Evolutionary conservation across 2,329 filamentous ascomycete species (phyloP).

Genomic region (Teratosphaeria pseudoeucalypti): DNA sequence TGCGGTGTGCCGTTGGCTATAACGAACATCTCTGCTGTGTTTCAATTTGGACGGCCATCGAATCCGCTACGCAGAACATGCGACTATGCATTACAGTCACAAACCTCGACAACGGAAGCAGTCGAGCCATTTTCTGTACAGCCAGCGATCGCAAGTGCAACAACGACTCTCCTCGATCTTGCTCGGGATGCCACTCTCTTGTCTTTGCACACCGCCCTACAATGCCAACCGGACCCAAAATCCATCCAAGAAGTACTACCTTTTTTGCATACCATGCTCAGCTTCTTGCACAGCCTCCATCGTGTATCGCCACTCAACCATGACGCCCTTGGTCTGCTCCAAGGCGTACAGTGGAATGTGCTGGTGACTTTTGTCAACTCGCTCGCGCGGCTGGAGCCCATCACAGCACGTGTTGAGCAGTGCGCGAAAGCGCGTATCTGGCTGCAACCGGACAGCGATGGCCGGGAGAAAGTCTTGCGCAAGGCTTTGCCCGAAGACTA

Average conservation of each 20-base stretch:
- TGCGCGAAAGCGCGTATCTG: conserved; percentile 23
- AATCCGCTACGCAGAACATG: conserved; percentile 30
- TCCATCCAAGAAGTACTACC: conserved; percentile 43
- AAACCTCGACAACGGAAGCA: neutral
- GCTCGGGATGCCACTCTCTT: neutral
- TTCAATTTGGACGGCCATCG: conserved; percentile 43
- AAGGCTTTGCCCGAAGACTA: conserved; percentile 56
- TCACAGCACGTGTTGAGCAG: conserved; percentile 27
- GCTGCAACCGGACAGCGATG: conserved; percentile 22
- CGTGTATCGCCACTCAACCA: neutral
- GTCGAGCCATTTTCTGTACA: neutral
- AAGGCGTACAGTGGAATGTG: conserved; percentile 35
- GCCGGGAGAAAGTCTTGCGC: neutral
- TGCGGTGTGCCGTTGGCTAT: conserved; percentile 48
- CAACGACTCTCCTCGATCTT: neutral
- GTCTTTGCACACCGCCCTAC: conserved; percentile 1
- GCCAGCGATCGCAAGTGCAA: neutral
- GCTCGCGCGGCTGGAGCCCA: conserved; percentile 23
- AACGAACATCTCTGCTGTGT: conserved; percentile 42
- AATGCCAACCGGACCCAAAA: conserved; percentile 18
- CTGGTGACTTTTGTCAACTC: conserved; percentile 43
- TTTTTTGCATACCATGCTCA: conserved; percentile 51
- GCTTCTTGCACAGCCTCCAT: conserved; percentile 25
- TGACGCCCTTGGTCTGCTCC: neutral
- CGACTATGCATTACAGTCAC: neutral